Base-by-base conservation (phyloP, 345 rosid species). In the Isatis tinctoria region DNA sequence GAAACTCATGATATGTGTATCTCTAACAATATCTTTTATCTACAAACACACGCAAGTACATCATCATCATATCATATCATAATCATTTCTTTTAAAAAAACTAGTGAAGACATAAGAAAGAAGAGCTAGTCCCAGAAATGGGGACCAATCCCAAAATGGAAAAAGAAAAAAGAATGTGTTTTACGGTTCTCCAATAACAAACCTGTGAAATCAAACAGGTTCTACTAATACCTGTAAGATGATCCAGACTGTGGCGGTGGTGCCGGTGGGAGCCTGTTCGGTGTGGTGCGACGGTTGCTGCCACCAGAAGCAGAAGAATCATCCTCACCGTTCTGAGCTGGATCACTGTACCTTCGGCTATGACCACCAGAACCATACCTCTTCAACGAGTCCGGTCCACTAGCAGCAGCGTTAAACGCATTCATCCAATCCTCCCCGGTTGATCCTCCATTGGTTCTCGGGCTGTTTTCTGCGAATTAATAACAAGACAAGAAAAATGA, bases 381-480 rank as follows among this genome's bases (percentile, higher is more conserved):
- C 35, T 78, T 80, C 35, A 83, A 56, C 16, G 82, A 63, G 64
- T 78, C 88, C 1, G 73, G 82, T 24, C 97, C 98, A 63, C 85
- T 89, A 10, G 93, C 96, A 27, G 97, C 96, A 26, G 91, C 82
- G 56, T 90, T 97, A 47, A 96, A 96, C 69, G 99, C 99, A 72
- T 87, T 79, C 82, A 96, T 96, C 99, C 99, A 96, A 72, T 92
- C 99, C 26, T 96, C 97, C 1, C 93, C 98, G 8, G 82, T 53
- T n/a, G 87, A 47, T 32, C 90, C 17, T 59, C 90, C 93, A 39
- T 68, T 83, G 57, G 83, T 61, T 78, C 87, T 87, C 24, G 98
- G 94, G 82, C 96, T 92, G 82, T 87, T 92, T 44, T 96, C 99
- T 90, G 93, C 51, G 27, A 51, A 49, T 92, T 40, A 70, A 10